Base-by-base conservation (phyloP, 1,284 basidiomycete genomes). In the Takashimella koratensis region DNA sequence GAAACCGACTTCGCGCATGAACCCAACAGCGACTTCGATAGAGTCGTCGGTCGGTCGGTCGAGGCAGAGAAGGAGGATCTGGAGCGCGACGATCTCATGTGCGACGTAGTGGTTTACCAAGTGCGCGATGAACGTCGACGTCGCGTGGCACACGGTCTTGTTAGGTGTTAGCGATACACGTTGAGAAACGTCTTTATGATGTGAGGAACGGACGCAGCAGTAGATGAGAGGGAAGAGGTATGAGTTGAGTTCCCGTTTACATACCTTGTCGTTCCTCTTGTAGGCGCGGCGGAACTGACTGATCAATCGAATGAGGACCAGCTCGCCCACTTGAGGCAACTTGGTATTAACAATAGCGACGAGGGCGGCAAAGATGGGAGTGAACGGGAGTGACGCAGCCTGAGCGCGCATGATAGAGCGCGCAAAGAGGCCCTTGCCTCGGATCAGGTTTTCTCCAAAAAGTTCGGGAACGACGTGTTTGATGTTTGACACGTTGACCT, bases 381-480 rank as follows among this genome's bases (percentile, higher is more conserved):
- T 98, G 71, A 96, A 99, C 0, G 95, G 93, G 58, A 98, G 85
- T 76, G 95, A 98, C 3, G 94, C 84, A 0, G 92, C 83, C 74
- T 99, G 96, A 3, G 95, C 95, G 68, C 96, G 93, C 94, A 99
- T 98, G 65, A 99, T 83, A 57, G 93, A 95, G 59, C 95, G 81
- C 24, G 88, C 82, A 71, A 96, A 95, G 41, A 97, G 79, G 0
- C 93, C 93, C 42, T 90, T 82, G 0, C 93, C 93, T 43, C 91
- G 84, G 57, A 96, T 85, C 30, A 97, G 82, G 74, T 97, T 95
- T 76, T 97, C 94, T 4, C 84, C 78, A 70, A 97, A 95, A 24
- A 97, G 76, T 72, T 98, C 95, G 1, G 95, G 96, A 0, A 97
- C 85, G 65, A 99, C 86, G 64, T 88, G 84, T 78, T 99, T 98